Conservation (phyloP, 2,329 filamentous ascomycete species). For the Xenosphaeropsis pyriputrescens region DNA sequence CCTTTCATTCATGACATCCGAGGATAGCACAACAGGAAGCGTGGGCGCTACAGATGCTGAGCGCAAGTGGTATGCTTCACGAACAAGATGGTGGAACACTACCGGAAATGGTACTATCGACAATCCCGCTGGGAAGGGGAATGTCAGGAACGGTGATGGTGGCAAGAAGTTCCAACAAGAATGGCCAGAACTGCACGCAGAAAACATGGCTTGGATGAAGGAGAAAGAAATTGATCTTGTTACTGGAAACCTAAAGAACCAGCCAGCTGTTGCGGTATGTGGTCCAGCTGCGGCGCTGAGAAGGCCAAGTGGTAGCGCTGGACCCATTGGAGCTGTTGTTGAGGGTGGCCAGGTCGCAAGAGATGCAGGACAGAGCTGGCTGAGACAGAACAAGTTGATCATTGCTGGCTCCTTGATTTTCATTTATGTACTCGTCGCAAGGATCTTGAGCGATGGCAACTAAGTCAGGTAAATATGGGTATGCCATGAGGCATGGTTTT, state of each 20-base stretch:
- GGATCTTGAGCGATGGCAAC: conserved; percentile 36
- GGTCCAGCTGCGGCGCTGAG: conserved; percentile 47
- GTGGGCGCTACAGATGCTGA: conserved; percentile 66
- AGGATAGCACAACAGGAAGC: conserved; percentile 95
- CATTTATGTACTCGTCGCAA: conserved; percentile 68
- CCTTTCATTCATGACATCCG: conserved; percentile 93
- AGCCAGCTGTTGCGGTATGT: conserved; percentile 30
- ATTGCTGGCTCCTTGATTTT: conserved; percentile 59
- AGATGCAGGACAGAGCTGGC: conserved; percentile 71
- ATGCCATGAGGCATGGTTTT: too few species aligned
- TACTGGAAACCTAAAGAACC: conserved; percentile 54
- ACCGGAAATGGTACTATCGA: conserved; percentile 72
- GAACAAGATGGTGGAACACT: conserved; percentile 91
- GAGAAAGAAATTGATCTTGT: conserved; percentile 63
- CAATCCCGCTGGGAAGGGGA: conserved; percentile 45
- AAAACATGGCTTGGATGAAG: conserved; percentile 89
- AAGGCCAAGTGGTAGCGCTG: conserved; percentile 41
- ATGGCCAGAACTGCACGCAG: conserved; percentile 78
- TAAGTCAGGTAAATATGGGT: too few species aligned
- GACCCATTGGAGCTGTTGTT: conserved; percentile 48
- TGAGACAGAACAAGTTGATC: conserved; percentile 65
- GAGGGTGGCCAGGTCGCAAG: conserved; percentile 62
- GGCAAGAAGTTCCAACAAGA: conserved; percentile 79
- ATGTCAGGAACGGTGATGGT: conserved; percentile 83
- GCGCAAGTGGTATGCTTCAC: conserved; percentile 60